phyloP scores from a whole-genome alignment of 2,329 filamentous ascomycete genomes.

The Hirsutella minnesotensis region DNA sequence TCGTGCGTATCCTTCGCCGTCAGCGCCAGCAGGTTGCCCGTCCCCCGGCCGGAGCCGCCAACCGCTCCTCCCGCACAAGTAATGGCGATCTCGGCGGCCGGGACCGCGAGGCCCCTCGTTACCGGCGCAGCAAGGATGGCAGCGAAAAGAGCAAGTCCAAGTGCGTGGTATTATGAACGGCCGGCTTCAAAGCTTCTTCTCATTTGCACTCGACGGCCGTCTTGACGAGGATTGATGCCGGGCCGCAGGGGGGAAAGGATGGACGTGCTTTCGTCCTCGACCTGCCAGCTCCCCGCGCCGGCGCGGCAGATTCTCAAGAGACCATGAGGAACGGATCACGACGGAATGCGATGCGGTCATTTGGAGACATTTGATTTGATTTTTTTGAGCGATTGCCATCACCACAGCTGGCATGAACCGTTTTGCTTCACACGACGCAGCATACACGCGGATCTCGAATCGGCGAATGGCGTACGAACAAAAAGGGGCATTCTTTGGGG shows the following conservation, averaged over 20 bases:
- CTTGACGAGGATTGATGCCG: too few species aligned
- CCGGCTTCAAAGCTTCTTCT: background rate
- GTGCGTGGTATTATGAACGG: constrained; percentile 27
- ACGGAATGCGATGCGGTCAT: constrained; percentile 3
- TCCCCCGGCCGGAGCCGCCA: constrained; percentile 20
- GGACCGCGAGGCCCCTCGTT: constrained; percentile 17
- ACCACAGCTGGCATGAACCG: constrained; percentile 6
- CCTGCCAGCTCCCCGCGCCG: too few species aligned
- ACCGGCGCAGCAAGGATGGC: constrained; percentile 19
- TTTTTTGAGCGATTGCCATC: constrained; percentile 14
- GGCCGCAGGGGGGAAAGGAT: too few species aligned
- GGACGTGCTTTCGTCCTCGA: too few species aligned
- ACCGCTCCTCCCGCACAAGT: constrained; percentile 26
- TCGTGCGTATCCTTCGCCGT: constrained; percentile 78
- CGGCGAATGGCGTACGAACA: constrained; percentile 27
- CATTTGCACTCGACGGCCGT: constrained; percentile 1
- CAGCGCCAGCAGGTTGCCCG: constrained; percentile 53
- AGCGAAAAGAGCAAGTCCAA: constrained; percentile 24
- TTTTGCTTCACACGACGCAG: constrained; percentile 16
- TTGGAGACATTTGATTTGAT: constrained; percentile 6
- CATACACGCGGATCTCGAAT: constrained; percentile 21
- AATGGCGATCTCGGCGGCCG: constrained; percentile 22
- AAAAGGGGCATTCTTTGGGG: constrained; percentile 25
- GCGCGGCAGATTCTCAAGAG: background rate
- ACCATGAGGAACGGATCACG: constrained; percentile 3